Evolutionary conservation across 2,329 filamentous ascomycete species (phyloP).

Genomic region (Epichloe brachyelytri): DNA sequence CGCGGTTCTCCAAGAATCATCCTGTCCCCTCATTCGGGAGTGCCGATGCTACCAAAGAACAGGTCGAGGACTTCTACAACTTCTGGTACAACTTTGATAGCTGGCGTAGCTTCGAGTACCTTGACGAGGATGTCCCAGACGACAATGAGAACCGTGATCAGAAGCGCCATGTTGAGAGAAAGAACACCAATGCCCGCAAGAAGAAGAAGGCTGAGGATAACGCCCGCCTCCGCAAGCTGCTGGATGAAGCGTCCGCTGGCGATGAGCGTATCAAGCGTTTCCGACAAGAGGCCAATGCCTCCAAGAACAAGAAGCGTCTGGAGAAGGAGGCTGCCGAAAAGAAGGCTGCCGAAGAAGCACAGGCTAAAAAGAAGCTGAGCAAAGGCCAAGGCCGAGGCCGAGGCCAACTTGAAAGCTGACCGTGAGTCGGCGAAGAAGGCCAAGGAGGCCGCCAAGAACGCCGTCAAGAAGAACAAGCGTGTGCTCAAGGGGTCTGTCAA

Average conservation of each 20-base stretch:
- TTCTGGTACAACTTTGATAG: constrained; percentile 99
- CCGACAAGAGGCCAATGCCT: constrained; percentile 77
- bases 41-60: constrained; percentile 71
- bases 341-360: constrained; percentile 72
- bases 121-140: constrained; percentile 96
- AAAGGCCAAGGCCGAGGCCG: constrained; percentile 68
- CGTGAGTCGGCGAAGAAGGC: constrained; percentile 84
- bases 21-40: constrained; percentile 80
- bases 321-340: constrained; percentile 90
- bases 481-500: constrained; percentile 88
- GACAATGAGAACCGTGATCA: constrained; percentile 99
- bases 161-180: constrained; percentile 95
- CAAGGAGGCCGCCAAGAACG: constrained; percentile 97
- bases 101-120: constrained; percentile 95
- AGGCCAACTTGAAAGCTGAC: constrained; percentile 72
- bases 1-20: constrained; percentile 80
- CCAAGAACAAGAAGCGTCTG: constrained; percentile 89
- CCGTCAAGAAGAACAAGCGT: constrained; percentile 99
- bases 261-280: constrained; percentile 98
- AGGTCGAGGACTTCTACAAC: constrained; percentile 95
- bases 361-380: constrained; percentile 71
- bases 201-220: constrained; percentile 99
- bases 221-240: constrained; percentile 72
- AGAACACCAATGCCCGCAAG: constrained; percentile 93
- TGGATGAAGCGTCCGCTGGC: constrained; percentile 71